phyloP scores from a whole-genome alignment of 2,329 filamentous ascomycete genomes.

The Cladorrhinum sp. region DNA sequence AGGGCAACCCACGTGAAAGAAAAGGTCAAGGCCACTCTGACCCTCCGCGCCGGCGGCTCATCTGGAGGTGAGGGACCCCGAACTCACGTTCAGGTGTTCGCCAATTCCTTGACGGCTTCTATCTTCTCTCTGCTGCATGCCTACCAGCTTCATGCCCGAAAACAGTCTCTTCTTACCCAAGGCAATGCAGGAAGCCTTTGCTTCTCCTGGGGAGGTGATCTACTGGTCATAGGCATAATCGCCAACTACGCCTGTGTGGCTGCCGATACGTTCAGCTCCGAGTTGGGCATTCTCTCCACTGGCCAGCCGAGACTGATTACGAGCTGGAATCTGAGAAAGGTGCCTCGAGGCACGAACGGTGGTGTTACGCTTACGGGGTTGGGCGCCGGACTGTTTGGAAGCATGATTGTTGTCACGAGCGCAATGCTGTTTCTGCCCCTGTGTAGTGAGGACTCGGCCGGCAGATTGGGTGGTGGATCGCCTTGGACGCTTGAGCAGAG shows the following conservation, averaged over 20 bases:
- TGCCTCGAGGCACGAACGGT: conserved; percentile 90
- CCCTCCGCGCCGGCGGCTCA: conserved; percentile 69
- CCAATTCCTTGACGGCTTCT: conserved; percentile 80
- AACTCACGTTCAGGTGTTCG: conserved; percentile 82
- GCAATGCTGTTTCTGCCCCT: conserved; percentile 68
- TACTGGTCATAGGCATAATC: conserved; percentile 63
- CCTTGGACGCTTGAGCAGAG: conserved; percentile 50
- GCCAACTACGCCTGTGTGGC: conserved; percentile 88
- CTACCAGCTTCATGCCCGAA: conserved; percentile 54
- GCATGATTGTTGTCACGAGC: conserved; percentile 64
- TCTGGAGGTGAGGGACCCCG: conserved; percentile 77
- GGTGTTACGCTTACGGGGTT: conserved; percentile 78
- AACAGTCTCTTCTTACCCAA: conserved; percentile 37
- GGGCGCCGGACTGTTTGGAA: conserved; percentile 69
- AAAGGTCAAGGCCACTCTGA: conserved; percentile 76
- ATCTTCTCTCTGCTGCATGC: conserved; percentile 59
- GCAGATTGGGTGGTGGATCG: conserved; percentile 40
- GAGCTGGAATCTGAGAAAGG: conserved; percentile 68
- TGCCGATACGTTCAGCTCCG: conserved; percentile 91
- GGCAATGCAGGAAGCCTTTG: conserved; percentile 43
- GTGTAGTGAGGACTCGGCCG: conserved; percentile 48
- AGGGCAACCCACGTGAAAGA: conserved; percentile 89
- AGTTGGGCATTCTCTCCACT: conserved; percentile 85
- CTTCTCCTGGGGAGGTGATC: conserved; percentile 59
- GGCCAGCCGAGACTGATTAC: conserved; percentile 81